phyloP scores from a whole-genome alignment of 306 rosid species.

The Dryas alaskensis region DNA sequence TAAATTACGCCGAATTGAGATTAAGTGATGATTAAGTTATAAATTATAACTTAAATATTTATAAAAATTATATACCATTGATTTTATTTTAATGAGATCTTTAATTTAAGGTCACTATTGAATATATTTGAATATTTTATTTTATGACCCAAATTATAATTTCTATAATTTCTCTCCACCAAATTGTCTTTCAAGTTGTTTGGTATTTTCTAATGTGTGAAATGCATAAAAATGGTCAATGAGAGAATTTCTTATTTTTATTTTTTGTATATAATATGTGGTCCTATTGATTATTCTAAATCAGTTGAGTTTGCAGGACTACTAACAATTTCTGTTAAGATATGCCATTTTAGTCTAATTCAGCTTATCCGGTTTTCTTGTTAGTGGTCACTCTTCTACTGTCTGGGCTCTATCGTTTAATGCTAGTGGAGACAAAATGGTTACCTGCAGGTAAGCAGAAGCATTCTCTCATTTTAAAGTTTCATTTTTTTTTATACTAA shows the following conservation, averaged over 20 bases:
- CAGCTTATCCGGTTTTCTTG: constrained; percentile 26
- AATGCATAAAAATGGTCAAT: too few species aligned
- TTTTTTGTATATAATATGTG: background rate
- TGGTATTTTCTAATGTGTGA: too few species aligned
- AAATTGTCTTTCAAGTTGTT: too few species aligned
- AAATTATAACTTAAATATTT: too few species aligned
- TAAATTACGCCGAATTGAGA: too few species aligned
- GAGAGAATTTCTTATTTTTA: background rate
- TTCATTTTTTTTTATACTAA: constrained; percentile 5
- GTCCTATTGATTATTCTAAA: background rate
- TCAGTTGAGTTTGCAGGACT: constrained; percentile 17
- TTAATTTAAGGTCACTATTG: too few species aligned
- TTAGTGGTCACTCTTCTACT: constrained; percentile 89
- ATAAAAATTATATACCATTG: too few species aligned
- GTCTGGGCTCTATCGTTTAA: constrained; percentile 90
- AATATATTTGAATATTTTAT: too few species aligned
- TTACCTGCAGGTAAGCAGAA: constrained; percentile 71
- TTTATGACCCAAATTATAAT: too few species aligned
- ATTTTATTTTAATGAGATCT: too few species aligned
- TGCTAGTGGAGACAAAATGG: constrained; percentile 82
- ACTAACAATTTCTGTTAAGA: background rate
- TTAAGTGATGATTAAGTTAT: too few species aligned
- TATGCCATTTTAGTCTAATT: constrained; percentile 6
- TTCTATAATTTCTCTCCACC: too few species aligned
- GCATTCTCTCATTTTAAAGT: constrained; percentile 13